Evolutionary conservation across 805 yeast genomes (phyloP).

Genomic region (Ogataea pignaliae): DNA sequence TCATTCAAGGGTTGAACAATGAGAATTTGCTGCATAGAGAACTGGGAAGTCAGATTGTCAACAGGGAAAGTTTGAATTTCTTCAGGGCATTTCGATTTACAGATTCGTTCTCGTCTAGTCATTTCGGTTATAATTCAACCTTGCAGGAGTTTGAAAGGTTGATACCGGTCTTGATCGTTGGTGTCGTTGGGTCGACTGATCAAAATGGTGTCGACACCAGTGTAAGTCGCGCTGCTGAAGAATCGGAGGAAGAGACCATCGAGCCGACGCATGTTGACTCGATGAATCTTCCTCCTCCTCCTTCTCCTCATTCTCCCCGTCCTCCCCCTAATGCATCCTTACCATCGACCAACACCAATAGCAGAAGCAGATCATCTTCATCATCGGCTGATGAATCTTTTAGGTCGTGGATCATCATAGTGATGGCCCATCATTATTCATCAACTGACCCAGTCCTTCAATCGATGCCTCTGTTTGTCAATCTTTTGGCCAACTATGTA

Average conservation of each 20-base stretch:
- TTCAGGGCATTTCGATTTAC: constrained; percentile 42
- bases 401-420: constrained; percentile 59
- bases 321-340: background rate
- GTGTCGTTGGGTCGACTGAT: constrained; percentile 27
- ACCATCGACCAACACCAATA: background rate
- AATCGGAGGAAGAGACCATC: background rate
- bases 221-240: background rate
- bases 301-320: background rate
- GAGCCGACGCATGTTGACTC: background rate
- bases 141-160: constrained; percentile 13
- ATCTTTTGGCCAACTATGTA: constrained; percentile 19
- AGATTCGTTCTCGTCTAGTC: constrained; percentile 7
- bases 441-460: constrained; percentile 36
- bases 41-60: constrained; percentile 28
- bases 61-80: constrained; percentile 28
- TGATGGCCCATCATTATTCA: constrained; percentile 53
- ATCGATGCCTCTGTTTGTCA: constrained; percentile 33
- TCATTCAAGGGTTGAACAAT: constrained; percentile 29
- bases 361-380: background rate
- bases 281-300: background rate
- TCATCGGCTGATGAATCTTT: constrained; percentile 17
- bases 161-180: constrained; percentile 29
- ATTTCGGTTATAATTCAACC: constrained; percentile 10
- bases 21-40: constrained; percentile 24
- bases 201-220: background rate